phyloP scores from a whole-genome alignment of 192 early-diverging fungal species.

The Coemansia sp. region DNA sequence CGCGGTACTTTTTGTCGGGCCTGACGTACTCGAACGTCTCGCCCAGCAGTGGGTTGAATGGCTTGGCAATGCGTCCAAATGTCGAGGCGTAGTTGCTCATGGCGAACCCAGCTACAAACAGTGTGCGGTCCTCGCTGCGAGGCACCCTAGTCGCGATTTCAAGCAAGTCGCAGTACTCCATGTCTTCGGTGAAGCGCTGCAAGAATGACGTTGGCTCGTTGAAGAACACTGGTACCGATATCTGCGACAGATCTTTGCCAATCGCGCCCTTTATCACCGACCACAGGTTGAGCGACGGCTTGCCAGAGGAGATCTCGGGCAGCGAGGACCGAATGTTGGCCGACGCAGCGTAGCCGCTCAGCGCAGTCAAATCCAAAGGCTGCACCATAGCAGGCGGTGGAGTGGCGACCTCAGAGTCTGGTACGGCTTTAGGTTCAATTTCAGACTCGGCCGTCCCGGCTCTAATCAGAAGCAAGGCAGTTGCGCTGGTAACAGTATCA shows the following conservation, averaged over 20 bases:
- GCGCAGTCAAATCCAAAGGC: slow-evolving; percentile 33
- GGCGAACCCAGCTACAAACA: slow-evolving; percentile 85
- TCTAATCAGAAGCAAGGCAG: slow-evolving; percentile 16
- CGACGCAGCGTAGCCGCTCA: slow-evolving; percentile 41
- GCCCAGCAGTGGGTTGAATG: slow-evolving; percentile 89
- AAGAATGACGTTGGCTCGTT: slow-evolving; percentile 87
- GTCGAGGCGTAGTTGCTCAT: slow-evolving; percentile 88
- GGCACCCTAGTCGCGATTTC: slow-evolving; percentile 69
- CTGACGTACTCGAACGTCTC: slow-evolving; percentile 88
- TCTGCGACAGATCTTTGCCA: slow-evolving; percentile 82
- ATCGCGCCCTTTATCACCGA: slow-evolving; percentile 86
- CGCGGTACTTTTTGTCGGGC: slow-evolving; percentile 76
- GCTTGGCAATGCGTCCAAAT: slow-evolving; percentile 80
- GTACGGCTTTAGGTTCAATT: neutral
- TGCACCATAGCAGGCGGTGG: neutral
- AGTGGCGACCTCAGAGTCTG: neutral
- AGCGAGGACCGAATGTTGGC: slow-evolving; percentile 50
- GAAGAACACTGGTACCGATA: slow-evolving; percentile 87
- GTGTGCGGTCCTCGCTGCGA: slow-evolving; percentile 65
- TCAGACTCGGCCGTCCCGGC: neutral
- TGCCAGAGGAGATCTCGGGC: slow-evolving; percentile 52
- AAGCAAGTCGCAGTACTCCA: slow-evolving; percentile 84
- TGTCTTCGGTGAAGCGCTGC: slow-evolving; percentile 85
- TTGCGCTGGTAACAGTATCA: slow-evolving; percentile 59
- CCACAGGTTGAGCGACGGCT: slow-evolving; percentile 80